Percentiles rank a stretch among this genome's conserved stretches.
These are phyloP conservation scores for Zopfochytrium polystomum DNA, from an alignment of 371 early-diverging fungal genomes.

Conservation along the genomic window DNA sequence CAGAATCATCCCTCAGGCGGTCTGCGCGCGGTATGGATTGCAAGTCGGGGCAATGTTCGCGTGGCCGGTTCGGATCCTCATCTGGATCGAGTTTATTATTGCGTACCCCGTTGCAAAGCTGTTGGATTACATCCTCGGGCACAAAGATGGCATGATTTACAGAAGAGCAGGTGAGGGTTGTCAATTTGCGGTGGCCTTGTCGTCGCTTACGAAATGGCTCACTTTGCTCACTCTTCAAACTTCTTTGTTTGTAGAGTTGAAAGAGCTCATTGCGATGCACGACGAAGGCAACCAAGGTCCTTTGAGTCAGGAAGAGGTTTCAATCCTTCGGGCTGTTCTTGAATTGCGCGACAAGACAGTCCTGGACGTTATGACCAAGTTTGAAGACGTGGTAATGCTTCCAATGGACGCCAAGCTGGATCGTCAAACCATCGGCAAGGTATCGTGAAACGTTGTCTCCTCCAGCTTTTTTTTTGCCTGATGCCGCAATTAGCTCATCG, in stretches of 20 bases:
- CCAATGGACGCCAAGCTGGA: slow-evolving; percentile 37
- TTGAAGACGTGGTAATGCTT: slow-evolving; percentile 80
- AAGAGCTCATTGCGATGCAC: slow-evolving; percentile 87
- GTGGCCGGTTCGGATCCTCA: slow-evolving; percentile 62
- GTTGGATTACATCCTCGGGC: slow-evolving; percentile 75
- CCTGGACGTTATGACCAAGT: slow-evolving; percentile 78
- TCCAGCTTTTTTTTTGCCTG: neutral
- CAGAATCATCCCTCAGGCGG: slow-evolving; percentile 65
- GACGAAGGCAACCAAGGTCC: slow-evolving; percentile 72
- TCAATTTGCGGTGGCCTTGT: neutral
- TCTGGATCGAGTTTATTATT: slow-evolving; percentile 70
- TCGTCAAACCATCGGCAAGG: slow-evolving; percentile 7
- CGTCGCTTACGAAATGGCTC: too few species aligned
- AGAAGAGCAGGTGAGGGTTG: slow-evolving; percentile 60
- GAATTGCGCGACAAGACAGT: slow-evolving; percentile 86
- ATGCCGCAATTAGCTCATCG: slow-evolving; percentile 56
- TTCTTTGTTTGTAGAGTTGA: slow-evolving; percentile 63
- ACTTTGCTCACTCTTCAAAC: too few species aligned
- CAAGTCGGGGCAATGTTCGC: slow-evolving; percentile 76
- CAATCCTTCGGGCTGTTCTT: slow-evolving; percentile 86
- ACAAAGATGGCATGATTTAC: slow-evolving; percentile 76
- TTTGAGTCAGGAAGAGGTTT: slow-evolving; percentile 85
- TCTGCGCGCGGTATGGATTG: slow-evolving; percentile 68
- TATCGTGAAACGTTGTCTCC: neutral
- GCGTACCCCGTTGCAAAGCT: slow-evolving; percentile 77